Conservation (phyloP, 2,329 filamentous ascomycete genomes). For the Fusarium buxicola region DNA sequence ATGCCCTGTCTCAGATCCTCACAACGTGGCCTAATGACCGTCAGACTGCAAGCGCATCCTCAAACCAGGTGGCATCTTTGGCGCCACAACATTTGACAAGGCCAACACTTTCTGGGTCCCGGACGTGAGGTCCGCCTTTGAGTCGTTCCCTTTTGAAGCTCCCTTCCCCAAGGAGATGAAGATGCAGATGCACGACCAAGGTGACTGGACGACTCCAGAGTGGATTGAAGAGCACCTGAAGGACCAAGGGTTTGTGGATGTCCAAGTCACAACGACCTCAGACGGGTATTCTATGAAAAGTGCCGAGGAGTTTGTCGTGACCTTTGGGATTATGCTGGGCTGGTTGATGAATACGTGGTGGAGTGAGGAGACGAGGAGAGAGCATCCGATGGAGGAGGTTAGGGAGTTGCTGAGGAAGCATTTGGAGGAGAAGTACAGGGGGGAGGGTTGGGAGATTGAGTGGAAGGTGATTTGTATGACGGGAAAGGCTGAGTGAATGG, state of each 20-base stretch:
- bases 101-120: slow-evolving; percentile 51
- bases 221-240: slow-evolving; percentile 54
- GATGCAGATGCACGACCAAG: slow-evolving; percentile 55
- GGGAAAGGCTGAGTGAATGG: slow-evolving; percentile 34
- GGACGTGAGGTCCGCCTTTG: slow-evolving; percentile 55
- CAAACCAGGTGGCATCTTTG: slow-evolving; percentile 54
- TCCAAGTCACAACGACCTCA: slow-evolving; percentile 49
- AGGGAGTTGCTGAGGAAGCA: slow-evolving; percentile 50
- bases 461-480: slow-evolving; percentile 44
- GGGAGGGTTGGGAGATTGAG: slow-evolving; percentile 43
- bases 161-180: slow-evolving; percentile 50
- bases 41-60: slow-evolving; percentile 55
- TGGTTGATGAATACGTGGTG: slow-evolving; percentile 54
- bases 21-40: neutral
- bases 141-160: slow-evolving; percentile 54
- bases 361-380: slow-evolving; percentile 53
- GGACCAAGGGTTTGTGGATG: slow-evolving; percentile 53
- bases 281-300: slow-evolving; percentile 48
- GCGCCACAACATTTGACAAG: slow-evolving; percentile 53
- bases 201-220: slow-evolving; percentile 54
- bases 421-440: slow-evolving; percentile 55
- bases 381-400: slow-evolving; percentile 53
- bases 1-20: neutral
- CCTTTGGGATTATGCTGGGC: slow-evolving; percentile 54
- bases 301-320: slow-evolving; percentile 51